A percentile compares a stretch with the other conserved stretches of the same genome.
Conservation (phyloP, 1,284 basidiomycete species). For the Athelia sp. region DNA sequence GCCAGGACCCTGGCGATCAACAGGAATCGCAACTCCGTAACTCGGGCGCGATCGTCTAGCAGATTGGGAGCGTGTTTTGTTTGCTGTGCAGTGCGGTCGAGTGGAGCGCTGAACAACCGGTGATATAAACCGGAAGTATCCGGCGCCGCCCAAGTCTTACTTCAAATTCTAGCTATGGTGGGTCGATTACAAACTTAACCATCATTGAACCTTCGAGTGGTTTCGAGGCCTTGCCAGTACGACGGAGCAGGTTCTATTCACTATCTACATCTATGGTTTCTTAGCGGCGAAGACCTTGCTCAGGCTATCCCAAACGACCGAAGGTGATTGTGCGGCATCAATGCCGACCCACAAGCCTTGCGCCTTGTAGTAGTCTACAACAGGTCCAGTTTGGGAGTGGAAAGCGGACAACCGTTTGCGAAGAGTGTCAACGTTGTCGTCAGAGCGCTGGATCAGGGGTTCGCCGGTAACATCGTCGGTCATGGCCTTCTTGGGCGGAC, state of each 20-base stretch:
- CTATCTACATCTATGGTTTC: conserved; percentile 23
- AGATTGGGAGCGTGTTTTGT: no score
- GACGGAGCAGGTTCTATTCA: neutral
- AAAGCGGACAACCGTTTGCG: conserved; percentile 85
- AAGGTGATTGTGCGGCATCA: conserved; percentile 91
- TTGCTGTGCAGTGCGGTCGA: no score
- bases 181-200: no score
- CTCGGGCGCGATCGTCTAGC: no score
- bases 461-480: conserved; percentile 95
- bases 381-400: conserved; percentile 92
- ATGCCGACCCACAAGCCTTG: conserved; percentile 87
- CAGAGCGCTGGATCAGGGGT: conserved; percentile 88
- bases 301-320: conserved; percentile 87
- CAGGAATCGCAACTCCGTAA: no score
- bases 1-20: no score
- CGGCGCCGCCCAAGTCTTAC: no score
- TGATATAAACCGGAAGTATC: no score
- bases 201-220: no score
- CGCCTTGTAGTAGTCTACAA: conserved; percentile 95
- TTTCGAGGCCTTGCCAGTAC: no score
- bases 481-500: conserved; percentile 94
- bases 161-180: no score
- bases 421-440: conserved; percentile 92
- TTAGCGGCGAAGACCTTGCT: conserved; percentile 48
- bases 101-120: no score